Percentiles rank a stretch among this genome's conserved stretches.
These are phyloP conservation scores for Nyssa sinensis DNA, from an alignment of 148 eudicot genomes.

Conservation along the genomic window DNA sequence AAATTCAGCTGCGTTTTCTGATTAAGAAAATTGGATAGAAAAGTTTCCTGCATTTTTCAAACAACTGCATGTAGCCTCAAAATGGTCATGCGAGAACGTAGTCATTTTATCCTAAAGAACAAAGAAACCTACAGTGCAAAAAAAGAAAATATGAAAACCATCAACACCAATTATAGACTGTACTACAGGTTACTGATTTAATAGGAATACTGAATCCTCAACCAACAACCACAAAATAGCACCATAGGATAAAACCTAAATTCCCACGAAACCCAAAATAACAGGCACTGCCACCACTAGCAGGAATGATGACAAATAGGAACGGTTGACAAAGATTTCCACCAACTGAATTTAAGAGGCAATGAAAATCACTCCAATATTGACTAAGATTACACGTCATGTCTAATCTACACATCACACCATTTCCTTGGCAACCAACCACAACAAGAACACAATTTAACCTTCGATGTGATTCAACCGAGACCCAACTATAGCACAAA, in stretches of 20 bases:
- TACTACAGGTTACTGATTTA: neutral
- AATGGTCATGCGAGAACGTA: no score
- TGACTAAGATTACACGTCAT: neutral
- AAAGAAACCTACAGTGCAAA: neutral
- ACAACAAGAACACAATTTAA: neutral
- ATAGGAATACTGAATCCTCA: neutral
- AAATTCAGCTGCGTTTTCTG: neutral
- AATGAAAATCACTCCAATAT: neutral
- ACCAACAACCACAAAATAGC: neutral
- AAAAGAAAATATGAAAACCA: neutral
- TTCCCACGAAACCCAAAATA: neutral
- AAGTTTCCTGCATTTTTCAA: no score
- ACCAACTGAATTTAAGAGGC: neutral
- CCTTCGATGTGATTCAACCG: neutral
- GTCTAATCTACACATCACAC: no score
- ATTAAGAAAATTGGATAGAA: no score
- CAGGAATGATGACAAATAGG: no score
- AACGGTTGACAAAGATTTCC: neutral
- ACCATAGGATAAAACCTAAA: neutral
- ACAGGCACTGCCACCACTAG: neutral
- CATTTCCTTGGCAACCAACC: neutral
- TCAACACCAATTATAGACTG: neutral
- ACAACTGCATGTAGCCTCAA: no score
- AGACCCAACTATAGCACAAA: neutral
- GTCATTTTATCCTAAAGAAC: no score